Evolutionary conservation across 1,284 basidiomycete species (phyloP).

Genomic region (Ustilago sp.): DNA sequence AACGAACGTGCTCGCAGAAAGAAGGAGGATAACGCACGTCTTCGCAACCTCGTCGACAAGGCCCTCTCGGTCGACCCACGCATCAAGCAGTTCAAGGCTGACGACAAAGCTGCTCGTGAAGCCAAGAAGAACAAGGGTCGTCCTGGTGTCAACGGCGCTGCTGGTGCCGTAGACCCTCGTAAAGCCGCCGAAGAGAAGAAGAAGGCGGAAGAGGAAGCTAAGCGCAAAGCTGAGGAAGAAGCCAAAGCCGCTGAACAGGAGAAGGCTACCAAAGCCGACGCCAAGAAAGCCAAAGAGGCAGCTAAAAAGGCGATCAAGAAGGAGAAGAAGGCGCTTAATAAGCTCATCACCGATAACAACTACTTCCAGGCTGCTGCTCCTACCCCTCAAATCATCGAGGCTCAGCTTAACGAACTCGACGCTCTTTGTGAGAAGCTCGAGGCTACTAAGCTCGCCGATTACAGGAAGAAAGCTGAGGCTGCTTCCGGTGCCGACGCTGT

Average conservation of each 20-base stretch:
- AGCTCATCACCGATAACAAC: constrained; percentile 73
- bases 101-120: constrained; percentile 94
- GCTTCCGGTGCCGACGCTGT: constrained; percentile 61
- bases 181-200: constrained; percentile 71
- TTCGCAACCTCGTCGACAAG: constrained; percentile 88
- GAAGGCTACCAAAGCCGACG: constrained; percentile 79
- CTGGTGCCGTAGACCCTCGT: constrained; percentile 36
- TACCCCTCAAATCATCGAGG: constrained; percentile 72
- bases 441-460: constrained; percentile 72
- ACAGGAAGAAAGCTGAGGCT: constrained; percentile 72
- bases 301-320: constrained; percentile 69
- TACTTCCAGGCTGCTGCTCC: constrained; percentile 73
- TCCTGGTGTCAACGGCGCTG: constrained; percentile 68
- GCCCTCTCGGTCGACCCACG: constrained; percentile 89
- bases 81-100: constrained; percentile 96
- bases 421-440: constrained; percentile 71
- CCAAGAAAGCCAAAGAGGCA: constrained; percentile 90
- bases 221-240: constrained; percentile 77
- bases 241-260: constrained; percentile 73
- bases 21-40: constrained; percentile 95
- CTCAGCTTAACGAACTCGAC: constrained; percentile 74
- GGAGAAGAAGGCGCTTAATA: constrained; percentile 69
- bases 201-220: constrained; percentile 77
- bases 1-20: constrained; percentile 93
- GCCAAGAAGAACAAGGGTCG: constrained; percentile 83